A percentile compares a stretch with the other conserved stretches of the same genome.
Conservation (phyloP, 1,139 yeast species). For the Kodamaea suecica region DNA sequence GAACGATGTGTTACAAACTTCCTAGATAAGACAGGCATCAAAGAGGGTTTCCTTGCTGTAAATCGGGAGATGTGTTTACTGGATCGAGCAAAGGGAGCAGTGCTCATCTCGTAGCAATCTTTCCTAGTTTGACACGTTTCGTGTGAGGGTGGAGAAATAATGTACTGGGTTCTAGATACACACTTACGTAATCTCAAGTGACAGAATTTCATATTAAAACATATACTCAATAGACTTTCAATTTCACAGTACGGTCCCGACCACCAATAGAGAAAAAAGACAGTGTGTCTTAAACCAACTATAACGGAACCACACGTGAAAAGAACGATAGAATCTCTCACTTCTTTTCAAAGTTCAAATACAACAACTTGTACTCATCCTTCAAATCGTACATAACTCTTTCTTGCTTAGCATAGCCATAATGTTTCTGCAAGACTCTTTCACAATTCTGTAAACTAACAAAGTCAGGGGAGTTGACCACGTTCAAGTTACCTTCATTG, state of each 20-base stretch:
- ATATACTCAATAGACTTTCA: background rate
- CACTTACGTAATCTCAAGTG: too few species aligned
- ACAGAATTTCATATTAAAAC: background rate
- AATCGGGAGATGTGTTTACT: too few species aligned
- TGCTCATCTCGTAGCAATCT: too few species aligned
- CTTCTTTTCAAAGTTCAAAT: conserved; percentile 41
- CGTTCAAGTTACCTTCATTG: conserved; percentile 30
- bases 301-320: conserved; percentile 9
- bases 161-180: too few species aligned
- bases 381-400: conserved; percentile 67
- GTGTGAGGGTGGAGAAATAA: too few species aligned
- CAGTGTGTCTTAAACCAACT: conserved; percentile 12
- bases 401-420: conserved; percentile 64
- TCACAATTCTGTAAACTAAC: conserved; percentile 33
- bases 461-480: conserved; percentile 20
- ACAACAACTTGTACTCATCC: conserved; percentile 45
- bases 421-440: conserved; percentile 26
- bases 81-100: too few species aligned
- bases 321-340: background rate
- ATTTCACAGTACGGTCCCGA: conserved; percentile 7
- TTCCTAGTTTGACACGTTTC: too few species aligned
- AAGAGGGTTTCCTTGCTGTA: too few species aligned
- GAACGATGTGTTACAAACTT: too few species aligned
- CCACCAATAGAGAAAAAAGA: conserved; percentile 16
- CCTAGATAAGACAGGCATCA: too few species aligned